Conservation (phyloP, 768 basidiomycete genomes). For the Podaxis sp. region DNA sequence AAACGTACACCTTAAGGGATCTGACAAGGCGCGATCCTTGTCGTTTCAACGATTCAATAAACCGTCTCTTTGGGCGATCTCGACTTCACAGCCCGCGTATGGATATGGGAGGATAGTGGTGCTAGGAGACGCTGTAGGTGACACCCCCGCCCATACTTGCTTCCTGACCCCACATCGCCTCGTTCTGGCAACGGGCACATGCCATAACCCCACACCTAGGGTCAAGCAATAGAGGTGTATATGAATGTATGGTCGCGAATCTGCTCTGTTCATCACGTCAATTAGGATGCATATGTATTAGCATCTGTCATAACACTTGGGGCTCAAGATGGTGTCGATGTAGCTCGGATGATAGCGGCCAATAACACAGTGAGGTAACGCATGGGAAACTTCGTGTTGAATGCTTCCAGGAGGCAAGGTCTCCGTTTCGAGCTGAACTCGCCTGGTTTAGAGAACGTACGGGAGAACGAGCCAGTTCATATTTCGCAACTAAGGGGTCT, state of each 20-base stretch:
- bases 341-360: conserved; percentile 15
- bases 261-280: background rate
- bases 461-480: conserved; percentile 10
- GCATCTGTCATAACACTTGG: conserved; percentile 15
- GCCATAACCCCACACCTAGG: conserved; percentile 44
- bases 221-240: conserved; percentile 40
- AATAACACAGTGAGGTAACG: conserved; percentile 34
- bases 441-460: conserved; percentile 15
- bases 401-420: conserved; percentile 17
- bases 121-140: conserved; percentile 40
- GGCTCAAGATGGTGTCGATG: conserved; percentile 21
- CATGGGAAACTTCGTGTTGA: conserved; percentile 24
- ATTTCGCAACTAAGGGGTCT: background rate
- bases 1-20: background rate
- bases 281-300: conserved; percentile 26
- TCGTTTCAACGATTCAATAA: conserved; percentile 23
- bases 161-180: background rate
- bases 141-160: background rate
- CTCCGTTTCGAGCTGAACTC: conserved; percentile 18
- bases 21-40: background rate
- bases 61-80: conserved; percentile 37
- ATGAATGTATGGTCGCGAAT: background rate
- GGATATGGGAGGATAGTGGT: conserved; percentile 33
- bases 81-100: conserved; percentile 30
- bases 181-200: conserved; percentile 26